phyloP scores from a whole-genome alignment of 129 eudicot species.

The Arctium lappa region DNA sequence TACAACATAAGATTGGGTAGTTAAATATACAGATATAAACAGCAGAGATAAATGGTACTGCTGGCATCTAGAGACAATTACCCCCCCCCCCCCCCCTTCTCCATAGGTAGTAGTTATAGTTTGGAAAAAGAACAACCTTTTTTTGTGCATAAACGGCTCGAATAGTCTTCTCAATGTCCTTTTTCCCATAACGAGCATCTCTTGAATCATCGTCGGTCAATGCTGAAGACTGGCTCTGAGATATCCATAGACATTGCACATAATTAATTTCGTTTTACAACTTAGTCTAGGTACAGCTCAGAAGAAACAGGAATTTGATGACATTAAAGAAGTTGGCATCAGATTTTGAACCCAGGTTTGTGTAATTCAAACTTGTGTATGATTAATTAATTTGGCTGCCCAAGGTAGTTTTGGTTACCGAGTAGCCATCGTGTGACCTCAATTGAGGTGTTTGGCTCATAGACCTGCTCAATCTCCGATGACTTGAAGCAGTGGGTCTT shows the following conservation, averaged over 20 bases:
- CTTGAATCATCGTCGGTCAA: constrained; percentile 78
- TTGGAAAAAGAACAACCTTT: constrained; percentile 37
- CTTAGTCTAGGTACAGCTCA: background rate
- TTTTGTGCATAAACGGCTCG: constrained; percentile 68
- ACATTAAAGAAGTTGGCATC: background rate
- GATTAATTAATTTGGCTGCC: too few relatives aligned
- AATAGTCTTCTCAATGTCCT: constrained; percentile 62
- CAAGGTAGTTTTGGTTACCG: constrained; percentile 43
- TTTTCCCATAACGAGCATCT: constrained; percentile 45
- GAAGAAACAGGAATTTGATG: background rate
- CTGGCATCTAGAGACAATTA: background rate
- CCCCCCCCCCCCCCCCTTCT: background rate
- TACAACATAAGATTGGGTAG: constrained; percentile 25
- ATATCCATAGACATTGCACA: constrained; percentile 16
- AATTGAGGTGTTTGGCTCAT: constrained; percentile 64
- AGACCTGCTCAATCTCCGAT: constrained; percentile 58
- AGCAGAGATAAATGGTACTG: background rate
- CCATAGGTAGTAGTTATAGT: background rate
- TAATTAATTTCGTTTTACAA: background rate
- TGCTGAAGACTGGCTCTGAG: constrained; percentile 87
- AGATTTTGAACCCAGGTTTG: background rate
- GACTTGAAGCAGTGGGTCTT: constrained; percentile 47
- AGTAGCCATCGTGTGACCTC: constrained; percentile 69
- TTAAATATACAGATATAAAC: background rate
- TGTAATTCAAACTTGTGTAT: background rate